Conservation (phyloP, 176 grass and related monocot species). For the Miscanthus lutarioriparius region DNA sequence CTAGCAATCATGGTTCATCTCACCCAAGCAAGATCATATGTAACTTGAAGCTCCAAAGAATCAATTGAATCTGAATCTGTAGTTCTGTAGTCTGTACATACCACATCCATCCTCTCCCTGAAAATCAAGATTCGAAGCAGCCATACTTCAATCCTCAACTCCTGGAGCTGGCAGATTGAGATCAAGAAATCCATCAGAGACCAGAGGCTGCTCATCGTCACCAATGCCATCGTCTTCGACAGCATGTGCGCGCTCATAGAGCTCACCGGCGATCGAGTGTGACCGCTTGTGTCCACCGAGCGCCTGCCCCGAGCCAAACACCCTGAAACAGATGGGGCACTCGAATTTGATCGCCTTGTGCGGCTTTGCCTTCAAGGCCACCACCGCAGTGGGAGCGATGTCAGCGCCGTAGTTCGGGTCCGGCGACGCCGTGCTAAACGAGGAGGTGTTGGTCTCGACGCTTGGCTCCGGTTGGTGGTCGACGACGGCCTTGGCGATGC, state of each 20-base stretch:
- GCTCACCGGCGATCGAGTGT: slow-evolving; percentile 47
- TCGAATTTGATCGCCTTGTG: slow-evolving; percentile 32
- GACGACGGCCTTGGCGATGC: not conserved
- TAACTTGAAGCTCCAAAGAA: slow-evolving; percentile 33
- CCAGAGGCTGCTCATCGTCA: not conserved
- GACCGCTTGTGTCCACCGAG: slow-evolving; percentile 64
- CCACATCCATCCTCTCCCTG: not conserved
- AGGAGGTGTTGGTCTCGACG: slow-evolving; percentile 37
- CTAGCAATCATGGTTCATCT: slow-evolving; percentile 19
- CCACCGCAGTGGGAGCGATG: not conserved
- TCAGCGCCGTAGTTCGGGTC: not conserved
- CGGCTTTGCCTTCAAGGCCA: not conserved
- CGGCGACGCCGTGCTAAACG: not conserved
- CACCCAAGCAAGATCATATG: not conserved
- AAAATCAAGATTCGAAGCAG: not conserved
- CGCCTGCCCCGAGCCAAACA: slow-evolving; percentile 59
- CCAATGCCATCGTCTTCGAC: not conserved
- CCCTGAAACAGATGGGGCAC: slow-evolving; percentile 57
- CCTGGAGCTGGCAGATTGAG: slow-evolving; percentile 67
- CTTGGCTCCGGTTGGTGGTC: slow-evolving; percentile 17
- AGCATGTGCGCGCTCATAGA: not conserved
- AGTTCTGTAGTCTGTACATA: slow-evolving; percentile 15
- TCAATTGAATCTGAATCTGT: slow-evolving; percentile 37
- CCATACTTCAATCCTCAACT: slow-evolving; percentile 39
- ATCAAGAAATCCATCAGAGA: slow-evolving; percentile 41